These are phyloP conservation scores for Neurospora pannonica DNA, from an alignment of 495 filamentous ascomycete species.

Conservation along the genomic window DNA sequence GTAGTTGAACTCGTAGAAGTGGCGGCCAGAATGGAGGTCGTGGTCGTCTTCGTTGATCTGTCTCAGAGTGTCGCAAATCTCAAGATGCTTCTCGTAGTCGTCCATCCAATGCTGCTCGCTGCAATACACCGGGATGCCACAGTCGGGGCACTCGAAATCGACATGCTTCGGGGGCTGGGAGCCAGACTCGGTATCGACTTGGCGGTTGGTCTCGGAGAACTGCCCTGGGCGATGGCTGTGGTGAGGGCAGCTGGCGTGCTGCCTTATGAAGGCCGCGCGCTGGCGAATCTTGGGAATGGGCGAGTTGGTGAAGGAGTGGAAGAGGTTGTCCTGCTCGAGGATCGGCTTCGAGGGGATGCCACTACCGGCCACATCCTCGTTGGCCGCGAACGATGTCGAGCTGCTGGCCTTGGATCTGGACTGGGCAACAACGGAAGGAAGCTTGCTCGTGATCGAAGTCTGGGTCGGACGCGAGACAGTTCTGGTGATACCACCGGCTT, in stretches of 20 bases:
- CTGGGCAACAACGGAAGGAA: conserved; percentile 13
- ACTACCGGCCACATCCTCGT: background rate
- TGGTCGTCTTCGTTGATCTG: conserved; percentile 98
- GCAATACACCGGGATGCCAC: conserved; percentile 88
- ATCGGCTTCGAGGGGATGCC: conserved; percentile 24
- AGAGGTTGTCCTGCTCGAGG: conserved; percentile 73
- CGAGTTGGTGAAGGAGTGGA: conserved; percentile 82
- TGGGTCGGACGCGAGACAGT: background rate
- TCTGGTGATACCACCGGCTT: background rate
- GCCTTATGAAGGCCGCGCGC: conserved; percentile 79
- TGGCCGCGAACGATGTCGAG: background rate
- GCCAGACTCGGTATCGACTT: conserved; percentile 26
- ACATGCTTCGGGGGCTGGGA: conserved; percentile 62
- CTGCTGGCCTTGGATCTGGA: conserved; percentile 2
- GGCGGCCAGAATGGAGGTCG: conserved; percentile 78
- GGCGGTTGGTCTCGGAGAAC: conserved; percentile 39
- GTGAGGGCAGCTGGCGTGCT: conserved; percentile 87
- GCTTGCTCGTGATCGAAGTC: conserved; percentile 6
- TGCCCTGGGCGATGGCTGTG: conserved; percentile 67
- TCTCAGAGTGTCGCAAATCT: conserved; percentile 82
- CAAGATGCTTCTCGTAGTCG: conserved; percentile 83
- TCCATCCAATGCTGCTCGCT: conserved; percentile 89
- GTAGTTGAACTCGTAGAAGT: conserved; percentile 91
- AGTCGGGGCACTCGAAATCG: conserved; percentile 91
- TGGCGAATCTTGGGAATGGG: conserved; percentile 74